These are phyloP conservation scores for Pterocarpus macrocarpus DNA, from an alignment of 306 rosid species.

Conservation along the genomic window DNA sequence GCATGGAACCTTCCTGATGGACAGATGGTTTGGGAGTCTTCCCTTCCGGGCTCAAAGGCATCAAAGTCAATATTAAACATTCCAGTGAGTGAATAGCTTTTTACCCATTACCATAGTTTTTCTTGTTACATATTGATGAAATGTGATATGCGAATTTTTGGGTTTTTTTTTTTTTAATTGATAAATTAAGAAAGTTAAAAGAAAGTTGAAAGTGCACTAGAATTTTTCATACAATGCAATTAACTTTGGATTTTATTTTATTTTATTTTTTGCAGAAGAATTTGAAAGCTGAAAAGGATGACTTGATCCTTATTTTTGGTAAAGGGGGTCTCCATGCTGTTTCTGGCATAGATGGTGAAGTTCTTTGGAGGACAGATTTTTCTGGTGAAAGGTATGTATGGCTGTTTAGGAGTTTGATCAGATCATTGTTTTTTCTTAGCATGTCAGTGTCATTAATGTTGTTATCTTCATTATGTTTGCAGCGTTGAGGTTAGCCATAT, in stretches of 20 bases:
- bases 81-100: slow-evolving; percentile 68
- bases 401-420: slow-evolving; percentile 30
- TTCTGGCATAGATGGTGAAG: slow-evolving; percentile 81
- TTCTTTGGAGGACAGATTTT: slow-evolving; percentile 85
- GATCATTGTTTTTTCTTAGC: slow-evolving; percentile 39
- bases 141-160: background rate
- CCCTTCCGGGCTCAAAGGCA: slow-evolving; percentile 66
- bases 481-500: slow-evolving; percentile 81
- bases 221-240: slow-evolving; percentile 31
- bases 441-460: slow-evolving; percentile 46
- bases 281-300: slow-evolving; percentile 79
- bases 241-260: slow-evolving; percentile 42
- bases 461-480: slow-evolving; percentile 57
- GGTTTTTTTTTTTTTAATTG: slow-evolving; percentile 16
- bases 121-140: slow-evolving; percentile 20
- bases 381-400: slow-evolving; percentile 75
- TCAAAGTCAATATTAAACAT: slow-evolving; percentile 75
- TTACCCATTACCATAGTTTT: slow-evolving; percentile 7
- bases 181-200: slow-evolving; percentile 20
- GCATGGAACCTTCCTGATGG: slow-evolving; percentile 99
- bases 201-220: slow-evolving; percentile 19
- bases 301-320: slow-evolving; percentile 75
- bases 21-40: slow-evolving; percentile 97
- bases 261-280: slow-evolving; percentile 65
- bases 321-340: slow-evolving; percentile 82